Percentiles rank a stretch among this genome's conserved stretches.
phyloP scores from a whole-genome alignment of 2,329 filamentous ascomycete genomes.

The Calonectria pteridis region DNA sequence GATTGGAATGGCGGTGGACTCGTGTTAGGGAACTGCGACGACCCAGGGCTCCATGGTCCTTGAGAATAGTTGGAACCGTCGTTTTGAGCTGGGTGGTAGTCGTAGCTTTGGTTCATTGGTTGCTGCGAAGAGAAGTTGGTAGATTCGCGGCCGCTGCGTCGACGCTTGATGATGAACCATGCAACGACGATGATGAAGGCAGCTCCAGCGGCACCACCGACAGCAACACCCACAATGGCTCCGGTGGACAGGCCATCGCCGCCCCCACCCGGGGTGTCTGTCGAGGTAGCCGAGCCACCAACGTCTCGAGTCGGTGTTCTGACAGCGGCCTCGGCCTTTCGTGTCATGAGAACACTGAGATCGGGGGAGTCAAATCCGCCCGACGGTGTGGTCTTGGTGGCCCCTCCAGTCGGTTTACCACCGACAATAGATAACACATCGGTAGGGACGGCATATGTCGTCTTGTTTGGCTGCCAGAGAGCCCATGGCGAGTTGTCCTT shows the following conservation, averaged over 20 bases:
- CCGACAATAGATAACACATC: slow-evolving; percentile 63
- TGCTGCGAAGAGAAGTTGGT: slow-evolving; percentile 37
- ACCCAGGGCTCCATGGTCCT: slow-evolving; percentile 44
- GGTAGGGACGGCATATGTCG: slow-evolving; percentile 64
- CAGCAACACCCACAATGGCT: slow-evolving; percentile 59
- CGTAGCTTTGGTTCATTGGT: slow-evolving; percentile 40
- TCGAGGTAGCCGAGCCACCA: slow-evolving; percentile 22
- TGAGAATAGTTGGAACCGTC: slow-evolving; percentile 37
- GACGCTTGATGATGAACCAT: slow-evolving; percentile 49
- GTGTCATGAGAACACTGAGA: slow-evolving; percentile 65
- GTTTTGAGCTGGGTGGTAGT: slow-evolving; percentile 40
- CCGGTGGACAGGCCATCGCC: slow-evolving; percentile 46
- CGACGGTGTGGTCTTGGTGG: slow-evolving; percentile 63
- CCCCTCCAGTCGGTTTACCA: slow-evolving; percentile 63
- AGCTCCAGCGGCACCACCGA: slow-evolving; percentile 51
- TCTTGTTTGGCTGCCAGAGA: slow-evolving; percentile 61
- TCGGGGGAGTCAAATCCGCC: slow-evolving; percentile 64
- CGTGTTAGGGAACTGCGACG: slow-evolving; percentile 36
- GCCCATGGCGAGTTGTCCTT: slow-evolving; percentile 61
- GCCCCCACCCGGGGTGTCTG: background rate
- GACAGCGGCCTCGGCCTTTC: slow-evolving; percentile 58
- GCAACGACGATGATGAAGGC: slow-evolving; percentile 43
- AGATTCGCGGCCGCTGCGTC: slow-evolving; percentile 20
- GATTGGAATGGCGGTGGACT: slow-evolving; percentile 33
- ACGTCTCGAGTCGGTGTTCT: slow-evolving; percentile 65